A percentile compares a stretch with the other conserved stretches of the same genome.
Conservation (phyloP, 768 basidiomycete genomes). For the Suillus americanus region DNA sequence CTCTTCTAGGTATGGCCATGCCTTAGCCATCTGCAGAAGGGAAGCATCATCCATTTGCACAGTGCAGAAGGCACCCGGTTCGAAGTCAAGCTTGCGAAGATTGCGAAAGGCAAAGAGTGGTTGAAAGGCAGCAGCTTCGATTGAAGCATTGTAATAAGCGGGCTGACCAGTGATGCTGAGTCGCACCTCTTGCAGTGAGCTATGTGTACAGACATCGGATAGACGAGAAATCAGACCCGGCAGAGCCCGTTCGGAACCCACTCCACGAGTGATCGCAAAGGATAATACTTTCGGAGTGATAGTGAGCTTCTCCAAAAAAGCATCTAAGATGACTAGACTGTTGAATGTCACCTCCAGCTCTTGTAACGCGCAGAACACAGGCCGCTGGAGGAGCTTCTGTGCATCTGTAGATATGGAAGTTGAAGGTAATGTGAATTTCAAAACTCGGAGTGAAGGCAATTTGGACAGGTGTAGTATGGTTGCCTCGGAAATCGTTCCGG, state of each 20-base stretch:
- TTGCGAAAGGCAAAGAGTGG: neutral
- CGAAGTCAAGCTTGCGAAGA: neutral
- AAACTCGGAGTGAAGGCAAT: neutral
- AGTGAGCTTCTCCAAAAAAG: neutral
- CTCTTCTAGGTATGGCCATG: neutral
- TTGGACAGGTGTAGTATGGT: neutral
- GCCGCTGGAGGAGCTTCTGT: neutral
- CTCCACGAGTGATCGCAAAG: neutral
- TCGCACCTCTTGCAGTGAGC: neutral
- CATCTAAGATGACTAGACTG: neutral
- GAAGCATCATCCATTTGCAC: neutral
- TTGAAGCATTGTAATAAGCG: neutral
- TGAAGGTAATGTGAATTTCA: neutral
- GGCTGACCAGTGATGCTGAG: neutral
- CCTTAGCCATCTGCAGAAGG: slow-evolving; percentile 1
- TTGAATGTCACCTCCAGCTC: neutral
- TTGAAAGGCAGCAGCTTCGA: neutral
- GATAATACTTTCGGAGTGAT: neutral
- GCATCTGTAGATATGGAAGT: neutral
- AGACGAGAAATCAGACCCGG: neutral
- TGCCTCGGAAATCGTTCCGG: neutral
- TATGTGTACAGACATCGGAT: neutral
- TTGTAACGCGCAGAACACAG: neutral
- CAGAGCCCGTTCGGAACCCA: neutral
- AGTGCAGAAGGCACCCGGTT: neutral